Conservation (phyloP, 2,329 filamentous ascomycete species). For the Ilyonectria destructans region DNA sequence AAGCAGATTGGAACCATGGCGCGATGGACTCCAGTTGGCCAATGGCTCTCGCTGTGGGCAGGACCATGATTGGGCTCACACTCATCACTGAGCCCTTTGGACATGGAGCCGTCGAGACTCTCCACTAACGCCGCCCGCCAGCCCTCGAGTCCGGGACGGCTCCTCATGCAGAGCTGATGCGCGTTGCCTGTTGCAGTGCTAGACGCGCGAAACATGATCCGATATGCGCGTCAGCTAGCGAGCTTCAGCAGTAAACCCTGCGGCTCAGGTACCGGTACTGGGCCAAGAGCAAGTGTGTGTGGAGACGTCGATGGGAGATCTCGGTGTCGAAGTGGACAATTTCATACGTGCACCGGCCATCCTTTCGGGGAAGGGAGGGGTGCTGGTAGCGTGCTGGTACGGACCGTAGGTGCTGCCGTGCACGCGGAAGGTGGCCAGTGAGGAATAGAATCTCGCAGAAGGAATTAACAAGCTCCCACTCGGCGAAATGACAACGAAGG, state of each 20-base stretch:
- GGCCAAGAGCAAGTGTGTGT: slow-evolving; percentile 38
- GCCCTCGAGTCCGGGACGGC: slow-evolving; percentile 28
- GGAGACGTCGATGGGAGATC: slow-evolving; percentile 45
- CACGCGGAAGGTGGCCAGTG: slow-evolving; percentile 16
- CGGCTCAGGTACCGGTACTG: slow-evolving; percentile 49
- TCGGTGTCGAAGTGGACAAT: slow-evolving; percentile 43
- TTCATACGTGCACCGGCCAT: slow-evolving; percentile 32
- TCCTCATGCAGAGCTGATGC: slow-evolving; percentile 48
- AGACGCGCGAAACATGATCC: slow-evolving; percentile 52
- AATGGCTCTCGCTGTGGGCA: slow-evolving; percentile 47
- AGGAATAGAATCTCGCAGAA: slow-evolving; percentile 9
- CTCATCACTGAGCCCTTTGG: background rate
- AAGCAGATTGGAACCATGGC: slow-evolving; percentile 37
- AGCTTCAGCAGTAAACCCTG: slow-evolving; percentile 47
- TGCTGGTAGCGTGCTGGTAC: slow-evolving; percentile 2
- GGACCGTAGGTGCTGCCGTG: background rate
- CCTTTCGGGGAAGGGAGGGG: slow-evolving; percentile 10
- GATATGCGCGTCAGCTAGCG: slow-evolving; percentile 53
- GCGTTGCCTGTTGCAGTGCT: slow-evolving; percentile 50
- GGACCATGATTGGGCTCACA: slow-evolving; percentile 44
- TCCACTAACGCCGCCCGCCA: slow-evolving; percentile 24
- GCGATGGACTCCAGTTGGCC: slow-evolving; percentile 43
- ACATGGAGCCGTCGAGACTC: slow-evolving; percentile 18
- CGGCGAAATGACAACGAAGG: slow-evolving; percentile 11
- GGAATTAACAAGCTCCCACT: slow-evolving; percentile 13